phyloP scores from a whole-genome alignment of 192 early-diverging fungal species.

The Geranomyces variabilis region DNA sequence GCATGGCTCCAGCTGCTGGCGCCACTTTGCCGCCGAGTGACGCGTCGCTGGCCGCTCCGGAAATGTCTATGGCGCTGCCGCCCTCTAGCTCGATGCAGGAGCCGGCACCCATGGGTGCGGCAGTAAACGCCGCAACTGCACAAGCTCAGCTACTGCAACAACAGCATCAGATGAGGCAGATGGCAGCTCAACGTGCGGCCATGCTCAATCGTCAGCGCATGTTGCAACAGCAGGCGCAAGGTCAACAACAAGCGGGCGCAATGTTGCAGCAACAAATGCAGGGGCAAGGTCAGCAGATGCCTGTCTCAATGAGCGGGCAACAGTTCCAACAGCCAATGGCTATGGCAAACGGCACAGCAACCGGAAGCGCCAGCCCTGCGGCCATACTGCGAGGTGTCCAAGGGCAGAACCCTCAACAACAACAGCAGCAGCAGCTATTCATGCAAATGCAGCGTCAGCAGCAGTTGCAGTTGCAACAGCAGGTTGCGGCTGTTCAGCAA shows the following conservation, averaged over 20 bases:
- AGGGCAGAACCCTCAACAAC: conserved; percentile 7
- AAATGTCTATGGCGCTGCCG: too few relatives aligned
- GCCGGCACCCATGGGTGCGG: too few relatives aligned
- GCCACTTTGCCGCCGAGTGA: not conserved
- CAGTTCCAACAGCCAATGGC: not conserved
- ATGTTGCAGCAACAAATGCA: not conserved
- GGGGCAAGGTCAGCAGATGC: not conserved
- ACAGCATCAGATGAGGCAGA: not conserved
- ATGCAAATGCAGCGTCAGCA: conserved; percentile 13
- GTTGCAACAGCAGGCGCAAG: not conserved
- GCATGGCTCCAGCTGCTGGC: too few relatives aligned
- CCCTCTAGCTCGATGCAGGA: too few relatives aligned
- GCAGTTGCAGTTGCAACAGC: conserved; percentile 17
- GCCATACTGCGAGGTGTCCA: not conserved
- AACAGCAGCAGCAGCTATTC: conserved; percentile 9
- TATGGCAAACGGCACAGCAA: not conserved
- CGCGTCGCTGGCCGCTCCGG: not conserved
- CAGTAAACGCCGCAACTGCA: not conserved
- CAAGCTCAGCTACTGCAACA: not conserved
- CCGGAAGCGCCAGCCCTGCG: not conserved
- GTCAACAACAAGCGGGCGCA: not conserved
- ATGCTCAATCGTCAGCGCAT: conserved; percentile 1
- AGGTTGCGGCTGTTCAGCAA: conserved; percentile 7
- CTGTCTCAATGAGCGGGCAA: not conserved
- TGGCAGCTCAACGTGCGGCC: not conserved